Base-by-base conservation (phyloP, 345 rosid species). In the Heritiera fomes region DNA sequence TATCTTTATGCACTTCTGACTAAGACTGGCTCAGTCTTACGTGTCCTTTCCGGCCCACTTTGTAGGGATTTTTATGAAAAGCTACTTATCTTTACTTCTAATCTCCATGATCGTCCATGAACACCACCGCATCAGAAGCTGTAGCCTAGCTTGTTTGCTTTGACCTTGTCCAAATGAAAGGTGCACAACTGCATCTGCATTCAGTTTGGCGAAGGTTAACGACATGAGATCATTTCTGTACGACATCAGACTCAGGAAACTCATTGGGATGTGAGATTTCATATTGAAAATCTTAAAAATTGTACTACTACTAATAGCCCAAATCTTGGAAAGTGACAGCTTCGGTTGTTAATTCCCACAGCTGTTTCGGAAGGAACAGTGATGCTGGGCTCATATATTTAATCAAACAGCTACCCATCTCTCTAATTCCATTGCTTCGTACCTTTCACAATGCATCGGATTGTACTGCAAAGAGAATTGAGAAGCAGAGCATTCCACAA, bases 401-500 rank as follows among this genome's bases (percentile, higher is more conserved):
- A 30, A 10, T 30, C 17, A 61, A 30, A 20, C 49, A 6, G 30
- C 20, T 2, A 18, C 17, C 18, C 34, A 23, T 18, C 49, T 34
- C 30, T 73, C 32, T n/a, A 2, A 5, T 73, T 8, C 6, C 47
- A 0, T 34, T 1, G 8, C 75, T 71, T 8, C 15, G 13, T 30
- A 7, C 1, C 45, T 17, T 30, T 9, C 55, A 69, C 75, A 71
- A 90, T 90, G 97, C 75, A 86, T 80, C 88, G 87, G 82, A 76
- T 82, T 69, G 70, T 87, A 15, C 81, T 75, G 58, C 72, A 78
- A 82, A 66, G 82, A 76, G 86, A 71, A 65, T 55, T 87, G 6
- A 83, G 89, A 86, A 80, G 81, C 75, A 77, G 83, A 71, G 89
- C 88, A 78, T 77, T 86, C 77, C 85, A 66, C 28, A 81, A 86